phyloP scores from a whole-genome alignment of 73 alveolate species.

The Paramecium sexaurelia region DNA sequence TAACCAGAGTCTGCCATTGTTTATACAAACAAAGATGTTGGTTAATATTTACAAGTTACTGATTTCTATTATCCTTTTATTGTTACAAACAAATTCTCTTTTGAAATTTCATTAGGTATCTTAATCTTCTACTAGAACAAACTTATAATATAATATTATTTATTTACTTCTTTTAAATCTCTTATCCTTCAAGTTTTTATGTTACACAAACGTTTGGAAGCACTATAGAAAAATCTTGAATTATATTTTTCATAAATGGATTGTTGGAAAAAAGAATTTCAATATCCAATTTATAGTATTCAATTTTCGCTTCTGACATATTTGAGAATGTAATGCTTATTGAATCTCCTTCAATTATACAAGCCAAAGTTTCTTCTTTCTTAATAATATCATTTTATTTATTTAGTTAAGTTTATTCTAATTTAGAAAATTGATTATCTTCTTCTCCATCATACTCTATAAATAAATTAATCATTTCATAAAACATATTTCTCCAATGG shows the following conservation, averaged over 20 bases:
- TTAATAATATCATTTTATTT: not conserved
- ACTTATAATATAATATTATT: not conserved
- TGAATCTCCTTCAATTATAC: conserved; percentile 71
- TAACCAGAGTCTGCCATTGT: conserved; percentile 84
- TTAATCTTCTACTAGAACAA: not conserved
- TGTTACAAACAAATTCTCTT: conserved; percentile 83
- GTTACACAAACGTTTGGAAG: conserved; percentile 75
- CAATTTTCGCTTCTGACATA: conserved; percentile 69
- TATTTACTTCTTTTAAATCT: not conserved
- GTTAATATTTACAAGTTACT: conserved; percentile 80
- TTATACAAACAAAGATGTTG: conserved; percentile 75
- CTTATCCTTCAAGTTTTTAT: conserved; percentile 52
- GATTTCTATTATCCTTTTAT: conserved; percentile 71
- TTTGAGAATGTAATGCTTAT: conserved; percentile 75
- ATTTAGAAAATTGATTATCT: conserved; percentile 46
- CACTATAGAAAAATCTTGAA: conserved; percentile 83
- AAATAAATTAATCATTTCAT: conserved; percentile 79
- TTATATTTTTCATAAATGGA: conserved; percentile 84
- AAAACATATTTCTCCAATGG: conserved; percentile 84
- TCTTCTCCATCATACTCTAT: conserved; percentile 81
- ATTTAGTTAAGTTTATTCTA: conserved; percentile 68
- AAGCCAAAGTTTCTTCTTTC: conserved; percentile 71
- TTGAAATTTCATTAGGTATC: conserved; percentile 80
- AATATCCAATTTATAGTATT: conserved; percentile 83
- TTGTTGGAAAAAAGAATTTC: conserved; percentile 90